Percentiles rank a stretch among this genome's conserved stretches.
Conservation (phyloP, 169 alveolate genomes). For the Cryptosporidium meleagridis region DNA sequence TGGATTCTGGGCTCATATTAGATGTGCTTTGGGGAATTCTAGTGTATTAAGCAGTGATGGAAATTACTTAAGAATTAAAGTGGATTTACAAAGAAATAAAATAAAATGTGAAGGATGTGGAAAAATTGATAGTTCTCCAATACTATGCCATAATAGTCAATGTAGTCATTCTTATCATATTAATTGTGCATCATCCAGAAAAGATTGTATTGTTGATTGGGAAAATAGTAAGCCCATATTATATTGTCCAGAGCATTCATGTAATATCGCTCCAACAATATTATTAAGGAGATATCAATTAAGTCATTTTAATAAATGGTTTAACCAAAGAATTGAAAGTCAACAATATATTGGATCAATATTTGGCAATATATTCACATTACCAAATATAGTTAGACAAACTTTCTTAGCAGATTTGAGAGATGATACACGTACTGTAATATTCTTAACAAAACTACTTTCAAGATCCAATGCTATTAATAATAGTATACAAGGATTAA, state of each 20-base stretch:
- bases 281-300: conserved; percentile 45
- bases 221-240: conserved; percentile 44
- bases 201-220: conserved; percentile 69
- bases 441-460: conserved; percentile 17
- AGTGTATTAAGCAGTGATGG: conserved; percentile 54
- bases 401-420: conserved; percentile 49
- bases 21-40: conserved; percentile 50
- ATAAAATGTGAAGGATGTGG: conserved; percentile 62
- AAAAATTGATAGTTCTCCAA: conserved; percentile 44
- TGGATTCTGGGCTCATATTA: conserved; percentile 65
- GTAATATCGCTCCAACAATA: conserved; percentile 60
- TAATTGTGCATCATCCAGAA: conserved; percentile 56
- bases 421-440: conserved; percentile 50
- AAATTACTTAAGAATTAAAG: conserved; percentile 29
- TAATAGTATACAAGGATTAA: not conserved
- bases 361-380: conserved; percentile 34
- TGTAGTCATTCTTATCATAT: conserved; percentile 40
- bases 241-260: conserved; percentile 64
- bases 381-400: conserved; percentile 43
- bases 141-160: conserved; percentile 43
- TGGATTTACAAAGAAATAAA: conserved; percentile 35
- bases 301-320: conserved; percentile 44
- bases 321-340: not conserved
- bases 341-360: not conserved
- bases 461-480: not conserved